Conservation (phyloP, 169 alveolate genomes). For the Babesia bovis region DNA sequence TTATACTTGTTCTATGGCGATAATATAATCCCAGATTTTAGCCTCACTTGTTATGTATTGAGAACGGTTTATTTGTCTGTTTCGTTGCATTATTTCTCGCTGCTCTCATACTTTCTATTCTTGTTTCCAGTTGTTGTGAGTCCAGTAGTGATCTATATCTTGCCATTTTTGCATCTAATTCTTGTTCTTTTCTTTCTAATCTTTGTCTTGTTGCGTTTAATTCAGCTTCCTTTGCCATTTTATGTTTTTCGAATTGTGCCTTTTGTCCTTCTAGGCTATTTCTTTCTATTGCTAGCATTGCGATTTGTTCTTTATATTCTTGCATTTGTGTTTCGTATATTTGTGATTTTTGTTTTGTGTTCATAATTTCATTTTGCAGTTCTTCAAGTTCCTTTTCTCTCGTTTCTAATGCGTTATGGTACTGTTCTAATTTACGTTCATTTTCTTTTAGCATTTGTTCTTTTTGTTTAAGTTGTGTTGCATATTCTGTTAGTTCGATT, state of each 20-base stretch:
- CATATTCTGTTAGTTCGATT: slow-evolving; percentile 35
- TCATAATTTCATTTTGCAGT: slow-evolving; percentile 33
- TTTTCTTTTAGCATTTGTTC: slow-evolving; percentile 28
- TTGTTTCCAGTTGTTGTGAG: slow-evolving; percentile 31
- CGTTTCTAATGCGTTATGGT: slow-evolving; percentile 25
- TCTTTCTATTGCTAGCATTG: slow-evolving; percentile 63
- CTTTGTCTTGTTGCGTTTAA: slow-evolving; percentile 60
- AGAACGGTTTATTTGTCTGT: slow-evolving; percentile 7
- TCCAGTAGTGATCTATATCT: slow-evolving; percentile 14
- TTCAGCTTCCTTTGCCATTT: slow-evolving; percentile 40
- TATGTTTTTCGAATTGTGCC: slow-evolving; percentile 61
- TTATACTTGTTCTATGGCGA: too few relatives aligned
- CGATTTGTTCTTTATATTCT: slow-evolving; percentile 56
- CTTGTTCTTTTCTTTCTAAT: slow-evolving; percentile 44
- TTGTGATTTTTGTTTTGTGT: slow-evolving; percentile 7
- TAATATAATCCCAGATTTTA: too few relatives aligned
- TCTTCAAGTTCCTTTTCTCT: slow-evolving; percentile 38
- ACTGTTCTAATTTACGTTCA: slow-evolving; percentile 29
- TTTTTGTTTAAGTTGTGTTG: slow-evolving; percentile 41
- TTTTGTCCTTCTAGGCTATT: slow-evolving; percentile 68
- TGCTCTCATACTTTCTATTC: slow-evolving; percentile 13
- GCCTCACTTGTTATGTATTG: too few relatives aligned
- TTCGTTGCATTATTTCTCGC: background rate
- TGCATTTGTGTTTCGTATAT: slow-evolving; percentile 43
- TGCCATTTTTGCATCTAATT: slow-evolving; percentile 38